phyloP scores from a whole-genome alignment of 2,329 filamentous ascomycete genomes.

The Ophiostoma montium region DNA sequence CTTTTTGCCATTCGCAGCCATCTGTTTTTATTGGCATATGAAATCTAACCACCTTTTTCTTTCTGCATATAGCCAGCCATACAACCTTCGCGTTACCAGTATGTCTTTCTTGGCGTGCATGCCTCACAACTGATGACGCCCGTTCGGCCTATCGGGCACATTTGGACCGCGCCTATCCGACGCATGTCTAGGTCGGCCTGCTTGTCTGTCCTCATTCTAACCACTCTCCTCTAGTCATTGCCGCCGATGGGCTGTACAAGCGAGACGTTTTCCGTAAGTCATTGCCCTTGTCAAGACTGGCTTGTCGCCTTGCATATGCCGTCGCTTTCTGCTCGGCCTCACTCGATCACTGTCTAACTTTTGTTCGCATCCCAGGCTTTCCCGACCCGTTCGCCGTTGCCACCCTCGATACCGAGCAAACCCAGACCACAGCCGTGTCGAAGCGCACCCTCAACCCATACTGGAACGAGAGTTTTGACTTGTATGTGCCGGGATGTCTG shows the following conservation, averaged over 20 bases:
- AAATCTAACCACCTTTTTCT: background rate
- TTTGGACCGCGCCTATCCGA: background rate
- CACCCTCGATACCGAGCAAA: constrained; percentile 95
- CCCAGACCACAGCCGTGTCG: constrained; percentile 91
- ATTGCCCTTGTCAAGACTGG: too few species aligned
- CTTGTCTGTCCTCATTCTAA: background rate
- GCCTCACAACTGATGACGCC: background rate
- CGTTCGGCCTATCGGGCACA: too few species aligned
- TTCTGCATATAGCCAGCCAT: background rate
- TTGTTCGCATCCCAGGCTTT: constrained; percentile 49
- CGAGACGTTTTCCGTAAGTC: constrained; percentile 94
- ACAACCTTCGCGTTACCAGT: constrained; percentile 88
- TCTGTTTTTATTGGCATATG: background rate
- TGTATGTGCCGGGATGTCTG: constrained; percentile 42
- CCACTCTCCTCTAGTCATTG: constrained; percentile 57
- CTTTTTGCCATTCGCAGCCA: background rate
- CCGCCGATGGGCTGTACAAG: constrained; percentile 96
- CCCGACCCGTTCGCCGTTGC: constrained; percentile 96
- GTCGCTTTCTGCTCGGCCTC: too few species aligned
- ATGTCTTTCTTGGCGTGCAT: constrained; percentile 21
- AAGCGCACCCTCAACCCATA: constrained; percentile 99
- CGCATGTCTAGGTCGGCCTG: background rate
- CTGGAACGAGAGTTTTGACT: constrained; percentile 98
- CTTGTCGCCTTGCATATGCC: background rate
- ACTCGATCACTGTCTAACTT: background rate